Evolutionary conservation across 352 stramenopile genomes (phyloP), one percentile per base, ranked within the genome.

Genomic region (Phytophthora palmivora): DNA sequence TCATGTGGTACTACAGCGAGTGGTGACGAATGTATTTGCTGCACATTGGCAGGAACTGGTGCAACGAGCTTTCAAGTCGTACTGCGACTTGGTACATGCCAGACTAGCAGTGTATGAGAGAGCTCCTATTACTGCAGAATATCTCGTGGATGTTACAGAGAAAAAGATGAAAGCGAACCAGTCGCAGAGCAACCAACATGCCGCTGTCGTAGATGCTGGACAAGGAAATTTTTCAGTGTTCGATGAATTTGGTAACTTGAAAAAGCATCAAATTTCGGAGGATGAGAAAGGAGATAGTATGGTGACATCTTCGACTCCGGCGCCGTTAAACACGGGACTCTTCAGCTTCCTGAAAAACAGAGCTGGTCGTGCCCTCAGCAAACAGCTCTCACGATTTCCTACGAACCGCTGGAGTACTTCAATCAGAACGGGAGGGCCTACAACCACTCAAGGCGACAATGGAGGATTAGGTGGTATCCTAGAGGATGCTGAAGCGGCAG

Each of bases 191-290:
- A 70, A 74, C 24, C 58, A 71, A n/a, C 72, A 87, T 12, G 50
- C 77, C 0, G 67, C 76, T 22, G 70, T 84, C 24, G 80, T 88
- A 50, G 78, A 88, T 39, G 79, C 75, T 46, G 78, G 81, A 5
- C 78, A 89, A 22, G 78, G 76, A 44, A 78, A 82, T 19, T 88
- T 82, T 56, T 91, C 84, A 6, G 71, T 72, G 16, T 92, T 92
- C 37, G 84, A 92, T 56, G 84, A 92, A 67, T 92, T 91, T 59
- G 84, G 84, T 9, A 92, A 92, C 53, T 71, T 92, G 33, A 92
- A 89, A 60, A 79, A 81, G 43, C 66, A 87, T 18, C 21, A 67
- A 24, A 44, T 68, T 43, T 43, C 48, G 8, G 58, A 65, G 14
- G 37, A 52, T 6, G 50, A 52, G 6, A 44, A 24, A 28, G 52